phyloP scores from a whole-genome alignment of 441 rosid species.

The Macaranga tanarius region DNA sequence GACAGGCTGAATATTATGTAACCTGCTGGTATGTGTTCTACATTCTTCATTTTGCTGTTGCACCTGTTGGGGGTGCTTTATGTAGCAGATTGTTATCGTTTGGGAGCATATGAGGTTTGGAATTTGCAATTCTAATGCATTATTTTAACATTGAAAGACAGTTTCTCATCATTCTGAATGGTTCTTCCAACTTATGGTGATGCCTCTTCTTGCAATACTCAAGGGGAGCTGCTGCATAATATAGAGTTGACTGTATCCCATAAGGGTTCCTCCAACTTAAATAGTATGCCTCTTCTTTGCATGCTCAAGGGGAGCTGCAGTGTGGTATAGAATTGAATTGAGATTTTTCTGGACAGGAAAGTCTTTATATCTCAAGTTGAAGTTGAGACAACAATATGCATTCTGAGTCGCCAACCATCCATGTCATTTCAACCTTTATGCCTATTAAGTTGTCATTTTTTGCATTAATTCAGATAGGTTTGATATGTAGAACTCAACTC shows the following conservation, averaged over 20 bases:
- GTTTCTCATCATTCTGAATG: background rate
- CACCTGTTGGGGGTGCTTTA: background rate
- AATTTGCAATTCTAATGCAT: background rate
- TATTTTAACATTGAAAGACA: background rate
- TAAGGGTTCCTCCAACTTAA: too few relatives aligned
- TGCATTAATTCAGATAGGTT: conserved; percentile 8
- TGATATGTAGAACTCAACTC: conserved; percentile 7
- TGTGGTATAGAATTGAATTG: too few relatives aligned
- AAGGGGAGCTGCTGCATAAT: background rate
- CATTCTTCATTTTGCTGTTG: conserved; percentile 14
- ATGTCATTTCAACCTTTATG: background rate
- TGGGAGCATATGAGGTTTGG: conserved; percentile 12
- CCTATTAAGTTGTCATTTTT: background rate
- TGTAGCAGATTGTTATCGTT: conserved; percentile 4
- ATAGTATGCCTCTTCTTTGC: too few relatives aligned
- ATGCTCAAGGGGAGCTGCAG: too few relatives aligned
- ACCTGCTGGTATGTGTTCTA: conserved; percentile 3
- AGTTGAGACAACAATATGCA: conserved; percentile 7
- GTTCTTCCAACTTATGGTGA: background rate
- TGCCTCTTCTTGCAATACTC: background rate
- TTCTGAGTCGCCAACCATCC: conserved; percentile 13
- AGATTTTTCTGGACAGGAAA: too few relatives aligned
- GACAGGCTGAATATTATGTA: background rate
- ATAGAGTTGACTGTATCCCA: background rate
- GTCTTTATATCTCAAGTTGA: conserved; percentile 3